Evolutionary conservation across 164 flowering plant genomes (phyloP).

Genomic region (Taxillus chinensis): DNA sequence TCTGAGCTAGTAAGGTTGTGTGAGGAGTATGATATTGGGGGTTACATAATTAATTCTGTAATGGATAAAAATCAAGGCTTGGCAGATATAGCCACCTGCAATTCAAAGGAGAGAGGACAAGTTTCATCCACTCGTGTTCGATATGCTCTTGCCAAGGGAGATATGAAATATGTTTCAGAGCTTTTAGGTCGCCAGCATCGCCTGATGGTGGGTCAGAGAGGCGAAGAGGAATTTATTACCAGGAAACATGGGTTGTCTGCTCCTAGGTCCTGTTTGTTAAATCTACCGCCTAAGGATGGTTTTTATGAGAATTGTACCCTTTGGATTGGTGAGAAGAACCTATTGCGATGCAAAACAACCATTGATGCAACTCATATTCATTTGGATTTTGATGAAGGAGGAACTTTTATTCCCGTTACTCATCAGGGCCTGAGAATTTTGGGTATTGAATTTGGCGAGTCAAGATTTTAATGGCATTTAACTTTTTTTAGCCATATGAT

Average conservation of each 20-base stretch:
- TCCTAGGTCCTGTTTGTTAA: slow-evolving; percentile 51
- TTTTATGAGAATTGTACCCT: slow-evolving; percentile 46
- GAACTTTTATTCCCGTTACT: slow-evolving; percentile 6
- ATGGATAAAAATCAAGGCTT: slow-evolving; percentile 64
- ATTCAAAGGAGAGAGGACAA: slow-evolving; percentile 69
- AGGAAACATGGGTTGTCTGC: slow-evolving; percentile 28
- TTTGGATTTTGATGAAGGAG: slow-evolving; percentile 36
- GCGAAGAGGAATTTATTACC: slow-evolving; percentile 14
- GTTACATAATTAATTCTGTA: slow-evolving; percentile 68
- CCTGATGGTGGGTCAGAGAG: slow-evolving; percentile 33
- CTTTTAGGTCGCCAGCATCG: slow-evolving; percentile 84
- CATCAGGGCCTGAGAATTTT: slow-evolving; percentile 25
- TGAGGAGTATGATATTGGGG: slow-evolving; percentile 56
- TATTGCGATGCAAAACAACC: slow-evolving; percentile 39
- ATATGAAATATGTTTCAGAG: slow-evolving; percentile 74
- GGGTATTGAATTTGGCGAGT: slow-evolving; percentile 56
- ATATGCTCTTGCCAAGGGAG: slow-evolving; percentile 65
- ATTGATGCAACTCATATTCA: slow-evolving; percentile 51
- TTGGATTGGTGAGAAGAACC: slow-evolving; percentile 26
- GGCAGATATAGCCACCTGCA: slow-evolving; percentile 7
- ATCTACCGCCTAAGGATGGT: slow-evolving; percentile 82
- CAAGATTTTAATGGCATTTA: not conserved
- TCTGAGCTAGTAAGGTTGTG: slow-evolving; percentile 62
- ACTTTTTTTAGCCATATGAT: not conserved
- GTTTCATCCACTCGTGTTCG: slow-evolving; percentile 96